These are phyloP conservation scores for Diutina neorugosa DNA, from an alignment of 1,139 yeast species.

Conservation along the genomic window DNA sequence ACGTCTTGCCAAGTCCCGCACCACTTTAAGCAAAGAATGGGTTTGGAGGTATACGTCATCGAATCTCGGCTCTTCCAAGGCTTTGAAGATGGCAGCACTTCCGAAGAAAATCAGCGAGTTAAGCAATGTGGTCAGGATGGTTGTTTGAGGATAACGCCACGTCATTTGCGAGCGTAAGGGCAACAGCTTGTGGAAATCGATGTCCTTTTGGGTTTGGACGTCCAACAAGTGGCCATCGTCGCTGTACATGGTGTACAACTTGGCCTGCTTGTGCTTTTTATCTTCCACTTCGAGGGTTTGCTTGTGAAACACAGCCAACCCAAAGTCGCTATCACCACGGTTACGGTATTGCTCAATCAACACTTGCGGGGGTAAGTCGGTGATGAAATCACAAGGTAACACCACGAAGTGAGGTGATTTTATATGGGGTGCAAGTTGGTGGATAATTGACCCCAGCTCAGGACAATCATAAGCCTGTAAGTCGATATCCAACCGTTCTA, in stretches of 20 bases:
- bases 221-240: conserved; percentile 55
- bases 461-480: neutral
- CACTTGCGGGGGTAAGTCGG: conserved; percentile 85
- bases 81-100: conserved; percentile 33
- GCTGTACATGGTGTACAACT: conserved; percentile 37
- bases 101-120: conserved; percentile 79
- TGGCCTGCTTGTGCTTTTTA: conserved; percentile 48
- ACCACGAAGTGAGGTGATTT: conserved; percentile 44
- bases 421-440: neutral
- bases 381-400: conserved; percentile 86
- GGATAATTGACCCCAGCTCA: neutral
- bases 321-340: conserved; percentile 50
- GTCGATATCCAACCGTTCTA: neutral
- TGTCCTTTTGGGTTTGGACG: conserved; percentile 51
- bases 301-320: conserved; percentile 60
- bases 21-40: conserved; percentile 53
- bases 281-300: conserved; percentile 68
- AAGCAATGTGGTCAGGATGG: conserved; percentile 62
- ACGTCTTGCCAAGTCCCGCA: conserved; percentile 80
- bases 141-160: conserved; percentile 76
- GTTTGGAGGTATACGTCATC: conserved; percentile 25
- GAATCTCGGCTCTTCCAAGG: conserved; percentile 22
- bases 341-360: conserved; percentile 75
- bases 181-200: conserved; percentile 56
- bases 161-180: conserved; percentile 75